A percentile compares a stretch with the other conserved stretches of the same genome.
phyloP scores from a whole-genome alignment of 768 basidiomycete species.

The Russula vinacea region DNA sequence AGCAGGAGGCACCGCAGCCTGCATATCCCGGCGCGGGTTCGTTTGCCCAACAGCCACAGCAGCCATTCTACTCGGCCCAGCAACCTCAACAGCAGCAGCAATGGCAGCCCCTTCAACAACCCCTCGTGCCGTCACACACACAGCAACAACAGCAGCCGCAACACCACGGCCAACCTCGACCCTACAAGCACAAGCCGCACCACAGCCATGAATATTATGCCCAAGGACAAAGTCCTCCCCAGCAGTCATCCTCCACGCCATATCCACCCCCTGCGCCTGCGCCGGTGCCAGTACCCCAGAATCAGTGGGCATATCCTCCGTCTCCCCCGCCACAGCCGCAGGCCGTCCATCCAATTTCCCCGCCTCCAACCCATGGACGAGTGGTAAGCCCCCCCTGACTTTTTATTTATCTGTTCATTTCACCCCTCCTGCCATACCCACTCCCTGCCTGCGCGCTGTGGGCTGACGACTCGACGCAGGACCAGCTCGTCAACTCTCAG shows the following conservation, averaged over 20 bases:
- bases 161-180: conserved; percentile 27
- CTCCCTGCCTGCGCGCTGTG: not conserved
- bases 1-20: conserved; percentile 11
- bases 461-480: conserved; percentile 34
- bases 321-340: not conserved
- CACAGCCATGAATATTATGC: conserved; percentile 30
- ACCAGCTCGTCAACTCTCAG: conserved; percentile 60
- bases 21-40: not conserved
- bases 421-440: not conserved
- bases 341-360: conserved; percentile 5
- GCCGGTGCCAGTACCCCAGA: not conserved
- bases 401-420: not conserved
- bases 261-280: not conserved
- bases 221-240: not conserved
- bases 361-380: conserved; percentile 19
- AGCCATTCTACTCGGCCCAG: conserved; percentile 9
- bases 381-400: conserved; percentile 18
- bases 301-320: conserved; percentile 1
- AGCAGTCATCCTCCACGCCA: not conserved
- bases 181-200: conserved; percentile 26
- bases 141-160: conserved; percentile 16
- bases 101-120: conserved; percentile 23
- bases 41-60: conserved; percentile 24
- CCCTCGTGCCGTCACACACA: conserved; percentile 13
- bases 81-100: conserved; percentile 24